Evolutionary conservation across 352 stramenopile genomes (phyloP), one percentile per base, ranked within the genome.

Genomic region (Pythium graminicola): DNA sequence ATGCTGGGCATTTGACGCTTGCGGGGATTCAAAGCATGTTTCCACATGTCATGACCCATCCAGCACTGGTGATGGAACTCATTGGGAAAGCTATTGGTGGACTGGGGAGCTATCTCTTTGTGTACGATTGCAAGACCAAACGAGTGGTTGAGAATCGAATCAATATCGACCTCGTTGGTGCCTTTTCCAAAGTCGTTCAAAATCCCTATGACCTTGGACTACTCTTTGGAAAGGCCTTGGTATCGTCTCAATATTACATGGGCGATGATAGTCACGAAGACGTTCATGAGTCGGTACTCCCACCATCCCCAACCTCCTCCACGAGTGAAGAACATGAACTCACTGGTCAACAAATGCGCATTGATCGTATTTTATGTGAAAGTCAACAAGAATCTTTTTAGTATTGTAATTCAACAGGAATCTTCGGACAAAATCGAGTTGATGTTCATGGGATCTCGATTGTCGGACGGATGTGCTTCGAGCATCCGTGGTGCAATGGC

Each of bases 11-110:
- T 36, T 40, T 60, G 8, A 52, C 46, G 17, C 53, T 60, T 1
- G 53, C 53, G 0, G 53, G 53, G 10, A 28, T 60, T 14, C 11
- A 60, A 27, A 44, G 33, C 24, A 60, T 60, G 53, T 60, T 60
- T 27, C 53, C 53, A 3, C 53, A 60, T 17, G 27, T 54, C 43
- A 54, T 60, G 43, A 11, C 26, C 17, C 47, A 48, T 36, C 22
- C 43, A 14, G 9, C 26, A 9, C 43, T 60, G 3, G 53, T 60
- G 6, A 46, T 60, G 31, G 26, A 20, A 2, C 44, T 60, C 35
- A 60, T 60, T 23, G 53, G 53, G 26, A 33, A 60, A 14, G 22
- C 27, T 14, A 60, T 60, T 31, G 44, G 24, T 9, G 53, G 53
- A 1, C 33, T 50, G 14, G 53, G 53, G 4, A 46, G 43, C 26